Evolutionary conservation across 768 basidiomycete genomes (phyloP).

Genomic region (Lentinula edodes): DNA sequence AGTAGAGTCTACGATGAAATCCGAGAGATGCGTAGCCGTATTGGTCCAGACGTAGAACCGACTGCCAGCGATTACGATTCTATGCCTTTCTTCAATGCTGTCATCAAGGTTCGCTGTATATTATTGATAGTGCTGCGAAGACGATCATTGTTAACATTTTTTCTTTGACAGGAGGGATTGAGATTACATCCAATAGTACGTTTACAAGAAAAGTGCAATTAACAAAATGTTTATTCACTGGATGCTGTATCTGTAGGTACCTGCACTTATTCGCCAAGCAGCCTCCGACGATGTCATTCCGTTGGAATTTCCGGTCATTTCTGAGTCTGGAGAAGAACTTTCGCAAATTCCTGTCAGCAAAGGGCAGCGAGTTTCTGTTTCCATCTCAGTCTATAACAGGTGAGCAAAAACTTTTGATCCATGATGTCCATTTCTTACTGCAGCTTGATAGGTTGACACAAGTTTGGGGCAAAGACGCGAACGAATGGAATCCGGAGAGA

Average conservation of each 20-base stretch:
- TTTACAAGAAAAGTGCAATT: not conserved
- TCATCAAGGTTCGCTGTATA: conserved; percentile 15
- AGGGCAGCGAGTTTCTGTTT: conserved; percentile 43
- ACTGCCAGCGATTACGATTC: conserved; percentile 23
- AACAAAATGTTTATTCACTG: not conserved
- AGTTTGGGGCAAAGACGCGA: conserved; percentile 27
- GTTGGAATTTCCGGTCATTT: conserved; percentile 45
- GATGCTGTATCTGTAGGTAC: not conserved
- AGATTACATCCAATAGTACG: conserved; percentile 24
- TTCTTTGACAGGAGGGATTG: conserved; percentile 20
- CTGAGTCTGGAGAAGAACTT: conserved; percentile 36
- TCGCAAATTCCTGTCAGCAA: conserved; percentile 45
- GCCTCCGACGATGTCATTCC: conserved; percentile 49
- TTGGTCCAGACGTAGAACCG: conserved; percentile 11
- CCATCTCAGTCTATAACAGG: conserved; percentile 53
- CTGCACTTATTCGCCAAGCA: not conserved
- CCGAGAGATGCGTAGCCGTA: conserved; percentile 11
- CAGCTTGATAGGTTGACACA: not conserved
- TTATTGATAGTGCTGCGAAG: not conserved
- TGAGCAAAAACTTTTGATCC: conserved; percentile 10
- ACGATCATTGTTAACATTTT: not conserved
- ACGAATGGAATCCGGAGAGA: conserved; percentile 26
- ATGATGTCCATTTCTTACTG: not conserved
- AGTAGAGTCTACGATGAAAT: conserved; percentile 57
- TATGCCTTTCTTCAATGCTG: conserved; percentile 24